phyloP scores from a whole-genome alignment of 495 filamentous ascomycete genomes.

The Xylaria venustula region DNA sequence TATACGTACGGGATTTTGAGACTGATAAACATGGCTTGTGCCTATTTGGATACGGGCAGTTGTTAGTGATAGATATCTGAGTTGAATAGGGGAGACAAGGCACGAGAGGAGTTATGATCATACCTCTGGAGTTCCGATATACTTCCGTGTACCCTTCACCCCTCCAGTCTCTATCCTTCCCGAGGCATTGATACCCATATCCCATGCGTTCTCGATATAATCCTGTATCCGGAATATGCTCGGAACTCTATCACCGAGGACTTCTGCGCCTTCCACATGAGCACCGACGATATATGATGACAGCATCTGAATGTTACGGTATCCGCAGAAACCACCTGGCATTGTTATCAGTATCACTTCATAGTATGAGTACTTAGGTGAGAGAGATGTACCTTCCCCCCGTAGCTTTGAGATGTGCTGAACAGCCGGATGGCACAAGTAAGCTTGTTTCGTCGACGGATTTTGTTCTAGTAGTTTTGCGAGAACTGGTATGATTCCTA shows the following conservation, averaged over 20 bases:
- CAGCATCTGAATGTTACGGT: constrained; percentile 95
- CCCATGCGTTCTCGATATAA: constrained; percentile 87
- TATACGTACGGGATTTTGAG: constrained; percentile 62
- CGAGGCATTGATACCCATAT: constrained; percentile 71
- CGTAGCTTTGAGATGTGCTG: constrained; percentile 80
- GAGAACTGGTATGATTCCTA: constrained; percentile 72
- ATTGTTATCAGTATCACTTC: neutral
- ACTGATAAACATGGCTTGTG: constrained; percentile 73
- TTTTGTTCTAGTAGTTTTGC: constrained; percentile 70
- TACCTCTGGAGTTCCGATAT: constrained; percentile 93
- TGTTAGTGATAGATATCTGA: neutral
- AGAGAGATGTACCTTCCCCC: constrained; percentile 52
- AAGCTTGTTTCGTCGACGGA: constrained; percentile 61
- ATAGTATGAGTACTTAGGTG: neutral
- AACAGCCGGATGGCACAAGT: constrained; percentile 73
- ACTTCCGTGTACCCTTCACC: constrained; percentile 84
- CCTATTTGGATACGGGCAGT: constrained; percentile 45
- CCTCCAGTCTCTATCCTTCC: constrained; percentile 83
- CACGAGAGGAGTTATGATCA: constrained; percentile 10
- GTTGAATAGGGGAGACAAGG: neutral
- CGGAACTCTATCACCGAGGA: constrained; percentile 64
- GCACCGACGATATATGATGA: constrained; percentile 70
- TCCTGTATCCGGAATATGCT: constrained; percentile 84
- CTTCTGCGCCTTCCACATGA: constrained; percentile 53
- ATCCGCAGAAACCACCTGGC: constrained; percentile 92